Evolutionary conservation across 2,329 filamentous ascomycete genomes (phyloP).

Genomic region (Verruconis gallopava): DNA sequence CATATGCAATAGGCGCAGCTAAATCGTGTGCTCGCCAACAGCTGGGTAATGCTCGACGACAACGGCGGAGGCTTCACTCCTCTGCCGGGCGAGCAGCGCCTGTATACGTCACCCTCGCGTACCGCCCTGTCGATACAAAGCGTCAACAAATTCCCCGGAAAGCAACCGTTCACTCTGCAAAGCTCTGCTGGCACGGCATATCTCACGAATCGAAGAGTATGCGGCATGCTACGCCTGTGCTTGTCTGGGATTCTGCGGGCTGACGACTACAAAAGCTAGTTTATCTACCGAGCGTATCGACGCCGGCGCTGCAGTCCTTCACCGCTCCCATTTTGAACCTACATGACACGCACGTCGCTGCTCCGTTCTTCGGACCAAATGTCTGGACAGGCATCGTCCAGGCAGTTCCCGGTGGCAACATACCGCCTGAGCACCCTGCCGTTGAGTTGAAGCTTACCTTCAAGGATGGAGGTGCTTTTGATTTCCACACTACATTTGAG

Average conservation of each 20-base stretch:
- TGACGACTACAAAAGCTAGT: conserved; percentile 52
- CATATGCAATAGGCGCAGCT: too few species aligned
- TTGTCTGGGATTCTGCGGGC: neutral
- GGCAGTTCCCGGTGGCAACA: conserved; percentile 71
- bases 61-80: conserved; percentile 58
- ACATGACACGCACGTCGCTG: conserved; percentile 71
- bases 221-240: conserved; percentile 19
- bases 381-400: conserved; percentile 72
- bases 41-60: conserved; percentile 81
- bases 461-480: conserved; percentile 88
- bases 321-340: conserved; percentile 78
- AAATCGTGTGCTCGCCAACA: conserved; percentile 19
- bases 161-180: conserved; percentile 53
- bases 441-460: conserved; percentile 79
- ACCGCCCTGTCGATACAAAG: conserved; percentile 65
- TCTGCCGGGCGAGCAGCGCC: conserved; percentile 68
- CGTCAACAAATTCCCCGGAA: conserved; percentile 50
- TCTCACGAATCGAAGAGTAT: conserved; percentile 74
- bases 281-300: conserved; percentile 65
- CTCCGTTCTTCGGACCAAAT: conserved; percentile 88
- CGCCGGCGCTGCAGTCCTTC: conserved; percentile 66
- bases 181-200: conserved; percentile 64
- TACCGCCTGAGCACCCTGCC: conserved; percentile 58
- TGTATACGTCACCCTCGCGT: conserved; percentile 68
- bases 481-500: conserved; percentile 75